Conservation (phyloP, 2,329 filamentous ascomycete genomes). For the Apiospora saccharicola region DNA sequence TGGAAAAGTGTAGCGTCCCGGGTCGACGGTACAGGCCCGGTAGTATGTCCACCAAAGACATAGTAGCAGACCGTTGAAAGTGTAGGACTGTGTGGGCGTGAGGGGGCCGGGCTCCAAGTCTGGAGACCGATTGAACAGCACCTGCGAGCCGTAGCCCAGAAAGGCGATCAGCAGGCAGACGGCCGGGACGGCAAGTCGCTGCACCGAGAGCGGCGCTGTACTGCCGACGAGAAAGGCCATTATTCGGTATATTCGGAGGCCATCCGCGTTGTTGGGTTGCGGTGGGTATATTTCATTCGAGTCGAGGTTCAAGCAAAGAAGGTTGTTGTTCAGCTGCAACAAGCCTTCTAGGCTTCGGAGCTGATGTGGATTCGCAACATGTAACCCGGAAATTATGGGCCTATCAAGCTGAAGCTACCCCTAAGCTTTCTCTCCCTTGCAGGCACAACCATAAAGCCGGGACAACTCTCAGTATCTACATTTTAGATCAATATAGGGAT, state of each 20-base stretch:
- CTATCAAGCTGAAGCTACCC: not conserved
- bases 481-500: too few species aligned
- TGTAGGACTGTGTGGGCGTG: conserved; percentile 60
- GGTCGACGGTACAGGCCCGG: conserved; percentile 63
- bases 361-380: not conserved
- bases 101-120: conserved; percentile 68
- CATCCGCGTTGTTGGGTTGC: not conserved
- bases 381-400: conserved; percentile 15
- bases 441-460: not conserved
- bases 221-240: conserved; percentile 44
- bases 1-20: conserved; percentile 61
- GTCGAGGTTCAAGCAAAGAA: not conserved
- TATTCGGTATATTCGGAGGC: not conserved
- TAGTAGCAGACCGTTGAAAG: conserved; percentile 71
- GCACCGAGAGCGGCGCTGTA: conserved; percentile 44
- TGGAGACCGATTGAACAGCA: conserved; percentile 68
- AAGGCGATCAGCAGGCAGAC: conserved; percentile 73
- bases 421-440: not conserved
- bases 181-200: conserved; percentile 70
- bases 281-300: not conserved
- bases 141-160: conserved; percentile 76
- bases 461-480: too few species aligned
- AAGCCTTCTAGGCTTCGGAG: not conserved
- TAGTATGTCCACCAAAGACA: conserved; percentile 76
- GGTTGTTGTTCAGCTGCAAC: not conserved